These are phyloP conservation scores for Tremellales sp. DNA, from an alignment of 1,284 basidiomycete species.

Conservation along the genomic window DNA sequence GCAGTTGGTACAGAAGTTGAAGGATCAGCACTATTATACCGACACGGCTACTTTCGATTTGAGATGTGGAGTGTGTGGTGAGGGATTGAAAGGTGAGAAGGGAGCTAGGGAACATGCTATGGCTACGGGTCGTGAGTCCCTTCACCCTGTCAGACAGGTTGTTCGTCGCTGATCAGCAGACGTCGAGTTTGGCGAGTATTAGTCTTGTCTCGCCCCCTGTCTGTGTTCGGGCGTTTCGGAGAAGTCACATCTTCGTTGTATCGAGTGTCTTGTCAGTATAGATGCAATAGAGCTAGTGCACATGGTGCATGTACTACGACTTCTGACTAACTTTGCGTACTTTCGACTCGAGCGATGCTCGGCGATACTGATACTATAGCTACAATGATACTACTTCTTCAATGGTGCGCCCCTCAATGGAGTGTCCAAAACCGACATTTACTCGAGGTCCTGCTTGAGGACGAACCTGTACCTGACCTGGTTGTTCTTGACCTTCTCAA, in stretches of 20 bases:
- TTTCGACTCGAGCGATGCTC: too few species aligned
- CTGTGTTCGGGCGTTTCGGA: too few species aligned
- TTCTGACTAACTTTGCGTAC: too few species aligned
- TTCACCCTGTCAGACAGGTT: not conserved
- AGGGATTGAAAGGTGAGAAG: slow-evolving; percentile 85
- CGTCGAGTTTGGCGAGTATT: slow-evolving; percentile 80
- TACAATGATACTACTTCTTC: not conserved
- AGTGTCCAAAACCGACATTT: not conserved
- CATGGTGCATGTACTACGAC: too few species aligned
- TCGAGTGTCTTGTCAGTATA: too few species aligned
- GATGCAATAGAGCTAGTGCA: too few species aligned
- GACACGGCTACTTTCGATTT: slow-evolving; percentile 87
- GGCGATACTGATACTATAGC: too few species aligned
- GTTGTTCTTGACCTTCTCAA: slow-evolving; percentile 56
- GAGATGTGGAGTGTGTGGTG: slow-evolving; percentile 52
- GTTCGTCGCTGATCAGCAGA: slow-evolving; percentile 23
- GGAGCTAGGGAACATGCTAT: slow-evolving; percentile 81
- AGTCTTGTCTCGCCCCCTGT: too few species aligned
- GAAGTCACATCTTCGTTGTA: too few species aligned
- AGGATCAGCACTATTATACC: slow-evolving; percentile 74
- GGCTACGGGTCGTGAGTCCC: slow-evolving; percentile 68
- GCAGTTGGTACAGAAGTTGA: slow-evolving; percentile 66
- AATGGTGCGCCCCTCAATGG: not conserved
- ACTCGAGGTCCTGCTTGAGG: slow-evolving; percentile 28
- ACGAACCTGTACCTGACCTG: slow-evolving; percentile 57